Conservation (phyloP, 208 protist species). For the Tritrichomonas foetus region DNA sequence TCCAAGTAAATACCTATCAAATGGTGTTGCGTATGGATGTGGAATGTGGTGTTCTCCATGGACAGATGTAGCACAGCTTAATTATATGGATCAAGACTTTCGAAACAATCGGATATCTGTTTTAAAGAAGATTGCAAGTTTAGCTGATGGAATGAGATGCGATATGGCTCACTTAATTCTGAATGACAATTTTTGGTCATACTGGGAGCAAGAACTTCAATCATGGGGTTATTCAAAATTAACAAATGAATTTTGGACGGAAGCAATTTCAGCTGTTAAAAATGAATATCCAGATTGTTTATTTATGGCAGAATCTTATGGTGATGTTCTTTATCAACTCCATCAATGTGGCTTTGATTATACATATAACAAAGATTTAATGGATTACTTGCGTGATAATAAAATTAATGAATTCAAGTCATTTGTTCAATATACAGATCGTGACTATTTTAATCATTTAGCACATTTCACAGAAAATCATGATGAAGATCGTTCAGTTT, state of each 20-base stretch:
- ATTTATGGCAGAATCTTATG: constrained; percentile 43
- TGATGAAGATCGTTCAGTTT: constrained; percentile 39
- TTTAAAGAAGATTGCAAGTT: not conserved
- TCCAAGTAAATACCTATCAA: not conserved
- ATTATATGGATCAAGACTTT: not conserved
- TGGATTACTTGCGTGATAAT: constrained; percentile 4
- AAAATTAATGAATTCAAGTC: constrained; percentile 41
- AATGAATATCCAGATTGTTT: not conserved
- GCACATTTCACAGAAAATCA: constrained; percentile 46
- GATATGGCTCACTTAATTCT: constrained; percentile 45
- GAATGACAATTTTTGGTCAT: constrained; percentile 14
- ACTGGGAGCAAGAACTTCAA: constrained; percentile 14
- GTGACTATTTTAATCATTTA: not conserved
- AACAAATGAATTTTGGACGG: constrained; percentile 11
- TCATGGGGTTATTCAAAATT: not conserved
- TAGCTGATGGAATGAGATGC: constrained; percentile 43
- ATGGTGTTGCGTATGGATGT: not conserved
- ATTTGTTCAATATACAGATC: not conserved
- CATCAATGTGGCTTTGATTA: constrained; percentile 40
- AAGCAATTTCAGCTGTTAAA: constrained; percentile 30
- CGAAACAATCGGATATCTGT: not conserved
- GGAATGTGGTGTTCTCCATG: not conserved
- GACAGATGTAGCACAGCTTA: not conserved
- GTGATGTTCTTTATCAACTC: not conserved
- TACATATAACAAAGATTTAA: constrained; percentile 44